Evolutionary conservation across 1,139 yeast genomes (phyloP).

Genomic region (Geotrichum armillariae): DNA sequence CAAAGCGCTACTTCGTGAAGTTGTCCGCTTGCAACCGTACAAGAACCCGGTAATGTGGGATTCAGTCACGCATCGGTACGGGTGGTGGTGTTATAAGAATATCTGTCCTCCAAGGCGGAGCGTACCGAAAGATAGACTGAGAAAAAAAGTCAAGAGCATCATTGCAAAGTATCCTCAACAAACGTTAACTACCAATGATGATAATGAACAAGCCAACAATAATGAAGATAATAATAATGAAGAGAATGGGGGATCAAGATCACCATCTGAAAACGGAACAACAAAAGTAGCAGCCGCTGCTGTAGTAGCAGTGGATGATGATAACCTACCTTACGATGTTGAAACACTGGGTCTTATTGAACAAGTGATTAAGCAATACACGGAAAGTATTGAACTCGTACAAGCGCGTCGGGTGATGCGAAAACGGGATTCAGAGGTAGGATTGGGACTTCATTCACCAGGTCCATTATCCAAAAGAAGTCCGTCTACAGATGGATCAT

Average conservation of each 20-base stretch:
- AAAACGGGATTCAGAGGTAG: slow-evolving; percentile 8
- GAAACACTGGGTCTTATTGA: slow-evolving; percentile 21
- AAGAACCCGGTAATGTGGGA: slow-evolving; percentile 23
- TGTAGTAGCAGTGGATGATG: slow-evolving; percentile 2
- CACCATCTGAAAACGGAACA: neutral
- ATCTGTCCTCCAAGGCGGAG: slow-evolving; percentile 20
- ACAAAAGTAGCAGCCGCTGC: neutral
- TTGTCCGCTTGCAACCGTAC: slow-evolving; percentile 20
- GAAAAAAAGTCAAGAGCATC: slow-evolving; percentile 23
- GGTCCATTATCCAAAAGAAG: slow-evolving; percentile 5
- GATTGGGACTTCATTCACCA: slow-evolving; percentile 4
- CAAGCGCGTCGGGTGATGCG: slow-evolving; percentile 6
- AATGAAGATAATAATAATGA: neutral
- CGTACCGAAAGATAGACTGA: slow-evolving; percentile 23
- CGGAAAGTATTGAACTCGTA: slow-evolving; percentile 17
- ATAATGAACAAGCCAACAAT: neutral
- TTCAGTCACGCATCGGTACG: slow-evolving; percentile 22
- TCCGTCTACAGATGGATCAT: neutral
- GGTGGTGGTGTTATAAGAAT: slow-evolving; percentile 24
- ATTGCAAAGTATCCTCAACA: slow-evolving; percentile 12
- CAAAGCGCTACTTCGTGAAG: slow-evolving; percentile 21
- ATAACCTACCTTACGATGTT: slow-evolving; percentile 19
- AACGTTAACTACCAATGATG: neutral
- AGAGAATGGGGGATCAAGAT: neutral
- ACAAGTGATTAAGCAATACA: slow-evolving; percentile 20